Base-by-base conservation (phyloP, 495 filamentous ascomycete species). In the Penicillium parvum region DNA sequence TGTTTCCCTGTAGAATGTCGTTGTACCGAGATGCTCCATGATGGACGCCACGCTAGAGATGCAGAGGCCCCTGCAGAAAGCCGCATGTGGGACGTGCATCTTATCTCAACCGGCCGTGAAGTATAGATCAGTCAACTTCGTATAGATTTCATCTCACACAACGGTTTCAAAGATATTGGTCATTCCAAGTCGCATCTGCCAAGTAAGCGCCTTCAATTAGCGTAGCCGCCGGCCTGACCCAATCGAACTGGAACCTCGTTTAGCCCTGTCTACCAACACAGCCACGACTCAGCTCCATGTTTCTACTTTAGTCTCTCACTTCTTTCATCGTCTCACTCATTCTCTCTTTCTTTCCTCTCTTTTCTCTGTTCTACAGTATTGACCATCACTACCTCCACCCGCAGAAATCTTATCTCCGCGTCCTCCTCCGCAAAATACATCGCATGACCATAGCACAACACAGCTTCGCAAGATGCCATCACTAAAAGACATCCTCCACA, bases 401-500 rank as follows among this genome's bases (percentile, higher is more conserved):
- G 12, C 21, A 32, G 41, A 38, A 27, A 47, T 39, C 17, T 18
- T 37, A 44, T 33, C 39, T 41, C 51, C 11, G 35, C 26, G 29
- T n/a, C 22, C 26, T n/a, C n/a, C n/a, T n/a, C 34, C 7, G 7
- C 21, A 41, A 12, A 46, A 12, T 22, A n/a, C 18, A 23, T 18
- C 37, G 17, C 25, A 30, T 26, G 19, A 19, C 34, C 6, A 42
- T 19, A 47, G 2, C n/a, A 25, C 28, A 29, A 10, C 3, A 10
- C 3, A 29, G 4, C 27, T 29, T 11, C 3, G n/a, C 56, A 73
- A 43, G 11, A 91, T 91, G 88, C 76, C 84, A 22, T 61, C 55
- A 3, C 63, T 91, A 42, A 78, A 78, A 60, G 80, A 88, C 45
- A 69, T 89, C 22, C 70, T 91, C 40, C 85, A 82, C 65, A 90